A percentile compares a stretch with the other conserved stretches of the same genome.
phyloP scores from a whole-genome alignment of 495 filamentous ascomycete genomes.

The Hyaloscypha hepaticicola region DNA sequence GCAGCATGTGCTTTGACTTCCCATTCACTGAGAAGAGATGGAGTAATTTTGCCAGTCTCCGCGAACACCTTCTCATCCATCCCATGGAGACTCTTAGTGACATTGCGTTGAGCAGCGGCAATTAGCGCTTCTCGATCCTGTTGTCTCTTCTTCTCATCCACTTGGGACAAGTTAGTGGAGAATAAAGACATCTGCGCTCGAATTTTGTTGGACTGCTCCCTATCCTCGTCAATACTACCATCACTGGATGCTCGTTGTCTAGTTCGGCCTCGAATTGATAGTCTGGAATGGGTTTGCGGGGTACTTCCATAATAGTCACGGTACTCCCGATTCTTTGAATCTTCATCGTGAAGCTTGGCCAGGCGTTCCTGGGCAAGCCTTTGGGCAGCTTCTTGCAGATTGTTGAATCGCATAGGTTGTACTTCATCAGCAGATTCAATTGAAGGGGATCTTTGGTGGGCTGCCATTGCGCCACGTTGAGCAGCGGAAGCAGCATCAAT shows the following conservation, averaged over 20 bases:
- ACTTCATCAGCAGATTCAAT: conserved; percentile 21
- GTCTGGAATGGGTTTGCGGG: conserved; percentile 44
- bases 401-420: conserved; percentile 30
- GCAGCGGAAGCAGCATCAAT: conserved; percentile 45
- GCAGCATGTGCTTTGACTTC: conserved; percentile 68
- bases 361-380: conserved; percentile 81
- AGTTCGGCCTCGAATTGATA: conserved; percentile 50
- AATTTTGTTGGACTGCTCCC: conserved; percentile 66
- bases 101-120: conserved; percentile 79
- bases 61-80: conserved; percentile 78
- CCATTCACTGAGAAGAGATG: conserved; percentile 71
- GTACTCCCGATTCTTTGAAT: conserved; percentile 53
- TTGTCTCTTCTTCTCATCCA: conserved; percentile 73
- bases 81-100: conserved; percentile 68
- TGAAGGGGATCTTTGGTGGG: conserved; percentile 36
- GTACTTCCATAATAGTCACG: conserved; percentile 70
- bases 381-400: conserved; percentile 79
- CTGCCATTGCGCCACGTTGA: conserved; percentile 33
- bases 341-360: conserved; percentile 73
- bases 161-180: conserved; percentile 61
- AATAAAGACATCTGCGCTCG: conserved; percentile 78
- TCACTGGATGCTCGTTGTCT: conserved; percentile 71
- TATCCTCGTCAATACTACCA: conserved; percentile 62
- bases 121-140: conserved; percentile 73
- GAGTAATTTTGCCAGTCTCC: conserved; percentile 73